Evolutionary conservation across 148 eudicot species (phyloP).

Genomic region (Gaultheria prostrata): DNA sequence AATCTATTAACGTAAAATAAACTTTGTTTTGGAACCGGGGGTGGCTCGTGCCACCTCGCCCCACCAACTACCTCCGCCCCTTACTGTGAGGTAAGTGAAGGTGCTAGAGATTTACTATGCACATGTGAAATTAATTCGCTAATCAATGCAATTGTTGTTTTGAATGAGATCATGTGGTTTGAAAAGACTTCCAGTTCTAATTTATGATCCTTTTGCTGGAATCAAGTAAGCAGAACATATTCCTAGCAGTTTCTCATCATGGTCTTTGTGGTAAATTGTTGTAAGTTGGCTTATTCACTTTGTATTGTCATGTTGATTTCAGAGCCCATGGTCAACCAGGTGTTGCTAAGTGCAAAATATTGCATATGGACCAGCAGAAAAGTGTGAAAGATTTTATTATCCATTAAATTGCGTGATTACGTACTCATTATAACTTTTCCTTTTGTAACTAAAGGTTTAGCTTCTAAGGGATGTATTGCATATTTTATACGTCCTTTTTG

Average conservation of each 20-base stretch:
- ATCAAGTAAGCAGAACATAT: neutral
- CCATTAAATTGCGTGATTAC: neutral
- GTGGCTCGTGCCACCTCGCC: too few species aligned
- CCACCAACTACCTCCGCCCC: too few species aligned
- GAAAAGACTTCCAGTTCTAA: neutral
- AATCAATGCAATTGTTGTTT: neutral
- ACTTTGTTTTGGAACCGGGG: too few species aligned
- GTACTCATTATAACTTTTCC: neutral
- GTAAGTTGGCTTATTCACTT: neutral
- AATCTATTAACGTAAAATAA: too few species aligned
- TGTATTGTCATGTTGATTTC: neutral
- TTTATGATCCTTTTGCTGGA: neutral
- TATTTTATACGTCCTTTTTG: slow-evolving; percentile 16
- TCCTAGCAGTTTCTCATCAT: neutral
- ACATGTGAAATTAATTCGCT: neutral
- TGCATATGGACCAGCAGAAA: slow-evolving; percentile 1
- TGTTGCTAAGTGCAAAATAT: neutral
- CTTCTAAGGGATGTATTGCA: slow-evolving; percentile 15
- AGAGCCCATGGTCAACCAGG: neutral
- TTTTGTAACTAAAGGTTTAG: neutral
- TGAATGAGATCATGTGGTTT: neutral
- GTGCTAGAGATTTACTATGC: neutral
- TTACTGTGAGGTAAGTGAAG: neutral
- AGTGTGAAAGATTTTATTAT: neutral
- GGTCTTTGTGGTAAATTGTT: neutral